Conservation (phyloP, 2,329 filamentous ascomycete species). For the Verticillium klebahnii region DNA sequence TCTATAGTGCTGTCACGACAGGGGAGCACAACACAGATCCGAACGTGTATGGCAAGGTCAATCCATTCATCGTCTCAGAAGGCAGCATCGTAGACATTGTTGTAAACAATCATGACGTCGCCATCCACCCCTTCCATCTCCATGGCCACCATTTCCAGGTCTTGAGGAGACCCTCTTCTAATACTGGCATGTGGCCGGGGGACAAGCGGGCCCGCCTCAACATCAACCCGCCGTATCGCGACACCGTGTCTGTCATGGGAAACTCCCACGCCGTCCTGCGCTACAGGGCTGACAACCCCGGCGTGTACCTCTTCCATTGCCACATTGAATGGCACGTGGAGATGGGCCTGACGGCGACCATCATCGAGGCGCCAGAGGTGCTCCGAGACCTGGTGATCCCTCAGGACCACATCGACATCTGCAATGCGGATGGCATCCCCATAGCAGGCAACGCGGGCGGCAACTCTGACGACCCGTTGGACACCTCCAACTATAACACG, state of each 20-base stretch:
- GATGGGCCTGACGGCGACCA: constrained; percentile 50
- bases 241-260: constrained; percentile 32
- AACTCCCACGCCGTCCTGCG: constrained; percentile 45
- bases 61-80: constrained; percentile 33
- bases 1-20: constrained; percentile 65
- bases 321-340: constrained; percentile 59
- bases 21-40: constrained; percentile 38
- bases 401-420: constrained; percentile 47
- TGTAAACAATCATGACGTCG: constrained; percentile 43
- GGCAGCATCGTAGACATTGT: constrained; percentile 40
- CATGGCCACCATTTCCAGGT: constrained; percentile 54
- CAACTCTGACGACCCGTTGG: constrained; percentile 50
- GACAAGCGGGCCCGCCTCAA: constrained; percentile 19
- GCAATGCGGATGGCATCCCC: constrained; percentile 40
- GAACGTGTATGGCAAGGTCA: constrained; percentile 36
- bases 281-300: constrained; percentile 47
- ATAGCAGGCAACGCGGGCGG: constrained; percentile 63
- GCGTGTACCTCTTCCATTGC: constrained; percentile 53
- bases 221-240: constrained; percentile 25
- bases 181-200: constrained; percentile 30
- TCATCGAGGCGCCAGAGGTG: constrained; percentile 53
- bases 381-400: constrained; percentile 54
- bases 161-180: constrained; percentile 32
- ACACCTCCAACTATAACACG: constrained; percentile 48
- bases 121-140: constrained; percentile 47